Conservation (phyloP, 1,284 basidiomycete species). For the Irpex rosettiformis region DNA sequence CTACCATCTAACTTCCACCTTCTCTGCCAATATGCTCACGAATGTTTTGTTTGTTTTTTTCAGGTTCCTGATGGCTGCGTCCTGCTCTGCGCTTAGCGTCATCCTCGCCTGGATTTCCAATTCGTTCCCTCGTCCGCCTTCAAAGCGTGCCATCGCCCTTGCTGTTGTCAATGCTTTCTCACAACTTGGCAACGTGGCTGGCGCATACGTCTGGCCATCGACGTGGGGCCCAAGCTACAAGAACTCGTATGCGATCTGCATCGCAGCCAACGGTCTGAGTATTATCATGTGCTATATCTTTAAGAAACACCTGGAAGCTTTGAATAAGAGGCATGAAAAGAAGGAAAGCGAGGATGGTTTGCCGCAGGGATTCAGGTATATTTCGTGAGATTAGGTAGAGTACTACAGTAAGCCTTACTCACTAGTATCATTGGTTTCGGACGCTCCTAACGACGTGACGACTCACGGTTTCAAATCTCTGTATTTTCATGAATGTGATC, state of each 20-base stretch:
- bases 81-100: conserved; percentile 67
- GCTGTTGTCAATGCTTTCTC: conserved; percentile 73
- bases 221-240: conserved; percentile 39
- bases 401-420: no score
- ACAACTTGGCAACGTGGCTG: conserved; percentile 72
- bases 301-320: conserved; percentile 42
- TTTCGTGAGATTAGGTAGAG: no score
- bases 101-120: conserved; percentile 73
- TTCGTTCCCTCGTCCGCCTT: conserved; percentile 61
- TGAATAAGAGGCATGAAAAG: conserved; percentile 44
- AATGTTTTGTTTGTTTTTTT: no score
- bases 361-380: conserved; percentile 47
- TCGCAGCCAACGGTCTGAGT: conserved; percentile 40
- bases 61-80: conserved; percentile 78
- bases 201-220: conserved; percentile 56
- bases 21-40: conserved; percentile 3
- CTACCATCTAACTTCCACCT: neutral
- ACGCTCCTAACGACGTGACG: no score
- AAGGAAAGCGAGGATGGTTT: conserved; percentile 39
- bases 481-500: no score
- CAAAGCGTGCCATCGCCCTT: conserved; percentile 75
- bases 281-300: conserved; percentile 57
- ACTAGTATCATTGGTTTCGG: no score
- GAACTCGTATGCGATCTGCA: conserved; percentile 48
- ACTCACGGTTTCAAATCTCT: no score